These are phyloP conservation scores for Yamadazyma trypodendri DNA, from an alignment of 1,139 yeast species.

Conservation along the genomic window DNA sequence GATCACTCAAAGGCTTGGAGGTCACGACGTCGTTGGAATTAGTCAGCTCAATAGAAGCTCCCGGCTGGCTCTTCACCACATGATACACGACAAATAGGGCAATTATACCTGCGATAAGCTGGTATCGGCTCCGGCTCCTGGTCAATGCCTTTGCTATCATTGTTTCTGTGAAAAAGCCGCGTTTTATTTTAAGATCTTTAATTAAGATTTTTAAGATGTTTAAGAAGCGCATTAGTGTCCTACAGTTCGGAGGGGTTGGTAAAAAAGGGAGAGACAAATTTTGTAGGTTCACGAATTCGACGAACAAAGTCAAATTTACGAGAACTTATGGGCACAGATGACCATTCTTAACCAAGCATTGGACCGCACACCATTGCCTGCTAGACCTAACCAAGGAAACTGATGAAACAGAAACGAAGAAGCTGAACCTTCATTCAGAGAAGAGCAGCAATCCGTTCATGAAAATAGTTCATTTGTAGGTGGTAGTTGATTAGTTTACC, in stretches of 20 bases:
- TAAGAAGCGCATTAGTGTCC: too few species aligned
- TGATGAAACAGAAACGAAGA: slow-evolving; percentile 1
- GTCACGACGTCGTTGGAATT: slow-evolving; percentile 3
- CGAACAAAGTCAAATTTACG: too few species aligned
- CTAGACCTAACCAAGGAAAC: slow-evolving; percentile 13
- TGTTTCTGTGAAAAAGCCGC: neutral
- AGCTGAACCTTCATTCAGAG: slow-evolving; percentile 4
- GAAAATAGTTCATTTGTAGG: slow-evolving; percentile 6
- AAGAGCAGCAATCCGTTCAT: slow-evolving; percentile 11
- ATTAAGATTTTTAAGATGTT: too few species aligned
- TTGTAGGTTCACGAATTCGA: too few species aligned
- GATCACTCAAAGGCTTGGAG: slow-evolving; percentile 8
- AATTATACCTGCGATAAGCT: slow-evolving; percentile 8
- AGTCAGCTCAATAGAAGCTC: slow-evolving; percentile 1
- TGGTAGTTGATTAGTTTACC: neutral
- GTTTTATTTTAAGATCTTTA: neutral
- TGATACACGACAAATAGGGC: slow-evolving; percentile 6
- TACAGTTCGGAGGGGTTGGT: too few species aligned
- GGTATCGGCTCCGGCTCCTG: slow-evolving; percentile 9
- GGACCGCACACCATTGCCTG: slow-evolving; percentile 6
- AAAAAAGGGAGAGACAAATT: too few species aligned
- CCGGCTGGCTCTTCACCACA: slow-evolving; percentile 3
- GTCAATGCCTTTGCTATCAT: slow-evolving; percentile 2
- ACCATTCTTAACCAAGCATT: too few species aligned
- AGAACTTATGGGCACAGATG: too few species aligned